Conservation (phyloP, 495 filamentous ascomycete genomes). For the Podospora anserina region DNA sequence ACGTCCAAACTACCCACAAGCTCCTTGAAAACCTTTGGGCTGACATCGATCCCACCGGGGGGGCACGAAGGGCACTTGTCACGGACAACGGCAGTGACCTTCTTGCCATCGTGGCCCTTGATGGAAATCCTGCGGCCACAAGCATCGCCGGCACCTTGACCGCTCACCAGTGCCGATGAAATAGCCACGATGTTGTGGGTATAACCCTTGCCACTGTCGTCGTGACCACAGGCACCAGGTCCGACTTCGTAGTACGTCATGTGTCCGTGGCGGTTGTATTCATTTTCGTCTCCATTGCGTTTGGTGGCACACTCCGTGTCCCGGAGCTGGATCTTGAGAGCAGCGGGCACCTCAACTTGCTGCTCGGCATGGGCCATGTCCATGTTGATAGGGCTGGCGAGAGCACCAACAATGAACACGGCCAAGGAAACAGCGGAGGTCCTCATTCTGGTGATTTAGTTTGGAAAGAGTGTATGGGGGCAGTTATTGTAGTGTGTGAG, state of each 20-base stretch:
- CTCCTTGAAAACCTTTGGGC: constrained; percentile 39
- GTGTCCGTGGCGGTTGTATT: constrained; percentile 27
- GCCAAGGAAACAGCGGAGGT: constrained; percentile 2
- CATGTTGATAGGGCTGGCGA: constrained; percentile 9
- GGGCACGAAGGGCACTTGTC: constrained; percentile 70
- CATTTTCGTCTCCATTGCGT: neutral
- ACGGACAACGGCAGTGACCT: constrained; percentile 53
- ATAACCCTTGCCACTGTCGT: constrained; percentile 36
- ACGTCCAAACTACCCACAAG: constrained; percentile 36
- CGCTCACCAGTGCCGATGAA: constrained; percentile 32
- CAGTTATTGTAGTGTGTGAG: neutral
- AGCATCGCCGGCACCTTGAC: constrained; percentile 48
- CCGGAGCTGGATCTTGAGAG: neutral
- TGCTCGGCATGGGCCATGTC: neutral
- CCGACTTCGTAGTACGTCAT: constrained; percentile 46
- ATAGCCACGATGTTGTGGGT: constrained; percentile 41
- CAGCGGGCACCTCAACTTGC: neutral
- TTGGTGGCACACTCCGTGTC: neutral
- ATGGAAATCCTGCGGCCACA: constrained; percentile 65
- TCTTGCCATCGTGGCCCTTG: constrained; percentile 47
- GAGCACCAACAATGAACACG: constrained; percentile 9
- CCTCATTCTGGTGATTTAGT: constrained; percentile 14
- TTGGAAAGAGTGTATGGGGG: constrained; percentile 14
- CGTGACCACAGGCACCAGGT: constrained; percentile 40
- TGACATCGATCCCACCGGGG: constrained; percentile 44